Evolutionary conservation across 2,329 filamentous ascomycete species (phyloP).

Genomic region (Pseudocercospora pini-densiflorae): DNA sequence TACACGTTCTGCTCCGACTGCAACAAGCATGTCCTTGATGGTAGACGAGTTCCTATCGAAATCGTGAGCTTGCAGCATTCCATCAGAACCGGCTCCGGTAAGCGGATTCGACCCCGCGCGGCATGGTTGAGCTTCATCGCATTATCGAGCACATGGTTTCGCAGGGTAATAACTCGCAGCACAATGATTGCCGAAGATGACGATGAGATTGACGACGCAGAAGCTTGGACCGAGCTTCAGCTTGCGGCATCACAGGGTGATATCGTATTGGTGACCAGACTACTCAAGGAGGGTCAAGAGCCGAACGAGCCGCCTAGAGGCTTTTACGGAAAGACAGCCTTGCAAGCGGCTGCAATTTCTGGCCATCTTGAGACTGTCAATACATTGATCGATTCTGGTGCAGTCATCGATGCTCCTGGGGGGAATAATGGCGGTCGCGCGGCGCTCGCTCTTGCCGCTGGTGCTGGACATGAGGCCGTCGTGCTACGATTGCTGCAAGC

Average conservation of each 20-base stretch:
- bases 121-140: neutral
- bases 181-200: slow-evolving; percentile 9
- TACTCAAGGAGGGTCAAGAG: slow-evolving; percentile 20
- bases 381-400: slow-evolving; percentile 24
- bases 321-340: slow-evolving; percentile 33
- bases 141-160: neutral
- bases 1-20: no score
- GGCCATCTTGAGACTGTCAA: slow-evolving; percentile 28
- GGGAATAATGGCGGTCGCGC: slow-evolving; percentile 27
- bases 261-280: slow-evolving; percentile 9
- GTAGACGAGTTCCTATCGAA: neutral
- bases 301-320: slow-evolving; percentile 28
- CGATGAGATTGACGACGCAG: slow-evolving; percentile 24
- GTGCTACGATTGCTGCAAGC: slow-evolving; percentile 24
- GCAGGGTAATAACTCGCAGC: neutral
- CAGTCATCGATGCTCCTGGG: slow-evolving; percentile 25
- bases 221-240: slow-evolving; percentile 28
- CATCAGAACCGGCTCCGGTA: neutral
- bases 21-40: neutral
- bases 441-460: slow-evolving; percentile 28
- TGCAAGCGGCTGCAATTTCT: slow-evolving; percentile 27
- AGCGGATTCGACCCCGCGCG: neutral
- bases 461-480: slow-evolving; percentile 23
- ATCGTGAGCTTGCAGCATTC: neutral
- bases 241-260: slow-evolving; percentile 24